These are phyloP conservation scores for Pythium chondricola DNA, from an alignment of 352 stramenopile species.

Conservation along the genomic window DNA sequence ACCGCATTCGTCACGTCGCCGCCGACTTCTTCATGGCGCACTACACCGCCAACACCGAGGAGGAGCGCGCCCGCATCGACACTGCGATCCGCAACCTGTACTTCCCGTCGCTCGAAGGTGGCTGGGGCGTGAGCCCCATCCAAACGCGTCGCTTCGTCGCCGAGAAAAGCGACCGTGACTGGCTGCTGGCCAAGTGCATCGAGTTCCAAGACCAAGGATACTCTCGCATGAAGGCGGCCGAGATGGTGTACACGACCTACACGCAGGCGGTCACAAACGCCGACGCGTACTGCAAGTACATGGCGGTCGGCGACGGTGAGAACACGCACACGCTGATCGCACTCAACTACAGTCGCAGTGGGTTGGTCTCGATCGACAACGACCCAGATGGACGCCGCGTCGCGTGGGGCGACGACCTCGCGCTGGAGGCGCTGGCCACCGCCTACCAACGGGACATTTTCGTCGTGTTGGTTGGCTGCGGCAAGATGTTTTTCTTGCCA, in stretches of 20 bases:
- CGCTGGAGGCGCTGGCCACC: slow-evolving; percentile 77
- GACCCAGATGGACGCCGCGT: slow-evolving; percentile 72
- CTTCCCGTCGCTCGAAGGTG: slow-evolving; percentile 71
- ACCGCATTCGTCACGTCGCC: slow-evolving; percentile 63
- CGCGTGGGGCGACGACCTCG: slow-evolving; percentile 85
- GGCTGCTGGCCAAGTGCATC: slow-evolving; percentile 68
- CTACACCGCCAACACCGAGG: slow-evolving; percentile 45
- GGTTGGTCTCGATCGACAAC: slow-evolving; percentile 77
- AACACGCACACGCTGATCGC: slow-evolving; percentile 77
- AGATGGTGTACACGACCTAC: slow-evolving; percentile 71
- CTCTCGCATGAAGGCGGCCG: slow-evolving; percentile 66
- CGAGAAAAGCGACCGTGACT: slow-evolving; percentile 54
- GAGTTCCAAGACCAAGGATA: slow-evolving; percentile 76
- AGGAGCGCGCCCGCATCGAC: slow-evolving; percentile 74
- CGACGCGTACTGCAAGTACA: slow-evolving; percentile 83
- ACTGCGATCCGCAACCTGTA: slow-evolving; percentile 84
- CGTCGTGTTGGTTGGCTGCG: slow-evolving; percentile 79
- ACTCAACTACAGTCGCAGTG: slow-evolving; percentile 73
- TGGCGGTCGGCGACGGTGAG: slow-evolving; percentile 64
- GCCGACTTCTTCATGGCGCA: slow-evolving; percentile 75
- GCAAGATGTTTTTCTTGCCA: slow-evolving; percentile 87
- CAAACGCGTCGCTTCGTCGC: slow-evolving; percentile 79
- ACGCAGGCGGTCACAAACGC: slow-evolving; percentile 66
- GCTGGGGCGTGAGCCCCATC: slow-evolving; percentile 78
- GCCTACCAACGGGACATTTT: slow-evolving; percentile 87